These are phyloP conservation scores for Crinitomyces ghanaensis DNA, from an alignment of 805 yeast genomes.

Conservation along the genomic window DNA sequence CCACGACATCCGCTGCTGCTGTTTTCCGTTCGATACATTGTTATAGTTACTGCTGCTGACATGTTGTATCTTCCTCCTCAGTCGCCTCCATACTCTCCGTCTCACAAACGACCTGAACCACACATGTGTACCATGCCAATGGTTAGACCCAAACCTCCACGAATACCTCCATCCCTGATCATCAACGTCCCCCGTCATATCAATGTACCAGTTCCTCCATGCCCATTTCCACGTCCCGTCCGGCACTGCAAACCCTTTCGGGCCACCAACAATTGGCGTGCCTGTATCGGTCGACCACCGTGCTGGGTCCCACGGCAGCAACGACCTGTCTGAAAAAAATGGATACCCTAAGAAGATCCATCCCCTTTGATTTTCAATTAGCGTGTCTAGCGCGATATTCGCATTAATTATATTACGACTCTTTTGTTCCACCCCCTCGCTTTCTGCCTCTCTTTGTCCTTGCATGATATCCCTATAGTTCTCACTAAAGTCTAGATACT, in stretches of 20 bases:
- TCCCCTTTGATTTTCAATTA: slow-evolving; percentile 34
- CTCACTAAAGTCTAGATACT: too few species aligned
- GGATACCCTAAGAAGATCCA: slow-evolving; percentile 28
- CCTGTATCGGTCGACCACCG: slow-evolving; percentile 27
- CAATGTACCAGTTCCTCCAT: slow-evolving; percentile 64
- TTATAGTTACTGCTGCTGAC: neutral
- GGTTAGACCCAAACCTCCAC: slow-evolving; percentile 33
- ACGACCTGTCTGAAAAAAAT: slow-evolving; percentile 25
- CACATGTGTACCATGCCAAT: slow-evolving; percentile 53
- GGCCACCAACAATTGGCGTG: slow-evolving; percentile 22
- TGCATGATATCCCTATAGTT: too few species aligned
- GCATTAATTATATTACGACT: neutral
- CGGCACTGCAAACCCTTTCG: slow-evolving; percentile 32
- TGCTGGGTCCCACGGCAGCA: slow-evolving; percentile 28
- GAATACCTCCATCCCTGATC: slow-evolving; percentile 81
- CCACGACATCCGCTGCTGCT: too few species aligned
- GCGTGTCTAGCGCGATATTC: slow-evolving; percentile 17
- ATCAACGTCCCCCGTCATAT: slow-evolving; percentile 60
- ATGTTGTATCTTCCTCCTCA: slow-evolving; percentile 10
- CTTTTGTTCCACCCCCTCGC: too few species aligned
- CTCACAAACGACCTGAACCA: slow-evolving; percentile 52
- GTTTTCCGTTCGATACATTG: too few species aligned
- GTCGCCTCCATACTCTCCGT: slow-evolving; percentile 52
- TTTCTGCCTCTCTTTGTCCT: too few species aligned
- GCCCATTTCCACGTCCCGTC: slow-evolving; percentile 54